Base-by-base conservation (phyloP, 139 green algal species). In the Marvania coccoides region DNA sequence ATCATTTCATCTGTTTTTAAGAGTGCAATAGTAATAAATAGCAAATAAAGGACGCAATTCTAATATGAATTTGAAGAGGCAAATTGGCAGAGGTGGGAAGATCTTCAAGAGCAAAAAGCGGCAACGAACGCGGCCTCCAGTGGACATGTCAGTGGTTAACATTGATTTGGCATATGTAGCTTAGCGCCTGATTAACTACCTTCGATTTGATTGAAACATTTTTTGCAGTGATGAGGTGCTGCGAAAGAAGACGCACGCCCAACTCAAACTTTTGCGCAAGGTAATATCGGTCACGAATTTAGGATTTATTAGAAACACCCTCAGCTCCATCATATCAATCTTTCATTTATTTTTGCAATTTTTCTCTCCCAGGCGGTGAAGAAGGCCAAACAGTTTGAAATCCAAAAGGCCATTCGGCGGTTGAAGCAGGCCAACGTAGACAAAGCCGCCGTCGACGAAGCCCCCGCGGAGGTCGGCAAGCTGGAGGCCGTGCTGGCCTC, bases 151-250 rank as follows among this genome's bases (percentile, higher is more conserved):
- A 26, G 12, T 59, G 36, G 36, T 59, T 59, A 59, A 26, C 12
- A 23, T 59, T 9, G 36, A 26, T 59, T 40, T 59, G 51, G 34
- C 36, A 28, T 29, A 59, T 9, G 51, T 6, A 19, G n/a, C 26
- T 56, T n/a, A n/a, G n/a, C n/a, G n/a, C n/a, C n/a, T n/a, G n/a
- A n/a, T n/a, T n/a, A n/a, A n/a, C n/a, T n/a, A n/a, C n/a, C n/a
- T n/a, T n/a, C n/a, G n/a, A n/a, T n/a, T n/a, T n/a, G n/a, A n/a
- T n/a, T n/a, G n/a, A n/a, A n/a, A n/a, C n/a, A n/a, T n/a, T n/a
- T n/a, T n/a, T n/a, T 64, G 26, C 57, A 64, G 57, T 37, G 57
- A 64, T 2, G 57, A 64, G 31, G 19, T 56, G 19, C 29, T 56
- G 6, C 29, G 26, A 15, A 64, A 64, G 33, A 64, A 64, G 23